These are phyloP conservation scores for Aphanoascus verrucosus DNA, from an alignment of 2,329 filamentous ascomycete species.

Conservation along the genomic window DNA sequence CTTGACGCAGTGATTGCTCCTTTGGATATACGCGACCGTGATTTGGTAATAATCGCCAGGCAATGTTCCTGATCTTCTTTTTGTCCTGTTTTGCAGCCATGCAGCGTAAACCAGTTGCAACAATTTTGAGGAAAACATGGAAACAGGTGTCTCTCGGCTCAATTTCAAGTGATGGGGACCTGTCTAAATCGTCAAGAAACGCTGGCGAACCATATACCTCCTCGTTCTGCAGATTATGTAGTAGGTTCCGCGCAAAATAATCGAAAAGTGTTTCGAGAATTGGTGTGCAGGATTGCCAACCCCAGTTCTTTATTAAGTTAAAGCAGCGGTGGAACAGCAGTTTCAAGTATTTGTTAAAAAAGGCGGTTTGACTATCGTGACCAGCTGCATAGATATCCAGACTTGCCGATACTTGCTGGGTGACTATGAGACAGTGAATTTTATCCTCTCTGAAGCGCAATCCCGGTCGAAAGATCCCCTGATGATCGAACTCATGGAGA, in stretches of 20 bases:
- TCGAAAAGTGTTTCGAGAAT: slow-evolving; percentile 47
- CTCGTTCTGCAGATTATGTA: slow-evolving; percentile 45
- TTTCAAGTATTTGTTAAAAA: slow-evolving; percentile 47
- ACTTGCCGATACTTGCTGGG: slow-evolving; percentile 37
- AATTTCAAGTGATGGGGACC: slow-evolving; percentile 35
- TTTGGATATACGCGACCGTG: slow-evolving; percentile 51
- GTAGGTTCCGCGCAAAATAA: slow-evolving; percentile 46
- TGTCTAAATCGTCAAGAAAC: slow-evolving; percentile 44
- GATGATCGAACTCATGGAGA: slow-evolving; percentile 41
- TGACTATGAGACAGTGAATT: slow-evolving; percentile 44
- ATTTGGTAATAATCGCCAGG: slow-evolving; percentile 49
- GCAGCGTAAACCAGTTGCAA: slow-evolving; percentile 41
- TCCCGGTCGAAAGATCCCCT: slow-evolving; percentile 38
- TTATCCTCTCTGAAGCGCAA: slow-evolving; percentile 30
- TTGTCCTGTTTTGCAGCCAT: slow-evolving; percentile 39
- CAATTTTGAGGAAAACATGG: slow-evolving; percentile 49
- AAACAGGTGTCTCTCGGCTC: slow-evolving; percentile 45
- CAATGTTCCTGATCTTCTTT: slow-evolving; percentile 47
- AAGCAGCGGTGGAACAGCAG: slow-evolving; percentile 44
- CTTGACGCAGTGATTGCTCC: slow-evolving; percentile 42
- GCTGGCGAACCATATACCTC: slow-evolving; percentile 41
- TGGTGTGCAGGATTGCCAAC: slow-evolving; percentile 46
- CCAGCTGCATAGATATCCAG: slow-evolving; percentile 40
- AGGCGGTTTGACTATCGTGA: slow-evolving; percentile 30
- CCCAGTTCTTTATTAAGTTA: slow-evolving; percentile 44